Percentiles rank a stretch among this genome's conserved stretches.
Evolutionary conservation across 495 filamentous ascomycete genomes (phyloP).

Genomic region (Hyaloscypha finlandica): DNA sequence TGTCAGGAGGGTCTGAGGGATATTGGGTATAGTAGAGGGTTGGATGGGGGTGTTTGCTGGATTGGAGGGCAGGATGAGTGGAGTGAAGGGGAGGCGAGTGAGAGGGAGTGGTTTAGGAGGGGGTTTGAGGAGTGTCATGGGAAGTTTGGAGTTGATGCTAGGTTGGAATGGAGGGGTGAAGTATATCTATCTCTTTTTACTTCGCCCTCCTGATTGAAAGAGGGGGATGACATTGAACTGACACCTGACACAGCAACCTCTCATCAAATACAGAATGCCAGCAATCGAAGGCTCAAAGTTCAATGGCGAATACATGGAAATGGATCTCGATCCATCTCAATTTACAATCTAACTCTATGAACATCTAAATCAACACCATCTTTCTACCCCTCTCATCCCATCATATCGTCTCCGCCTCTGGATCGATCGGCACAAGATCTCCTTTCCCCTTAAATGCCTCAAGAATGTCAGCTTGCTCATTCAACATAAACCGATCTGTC

Average conservation of each 20-base stretch:
- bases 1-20: conserved; percentile 5
- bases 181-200: too few species aligned
- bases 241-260: too few species aligned
- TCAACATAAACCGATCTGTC: conserved; percentile 40
- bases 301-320: too few species aligned
- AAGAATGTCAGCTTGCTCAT: conserved; percentile 43
- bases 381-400: conserved; percentile 24
- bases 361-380: conserved; percentile 43
- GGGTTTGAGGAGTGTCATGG: conserved; percentile 9
- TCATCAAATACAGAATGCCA: too few species aligned
- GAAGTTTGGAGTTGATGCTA: conserved; percentile 20
- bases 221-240: too few species aligned
- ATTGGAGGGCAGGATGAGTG: neutral
- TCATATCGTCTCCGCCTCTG: conserved; percentile 36
- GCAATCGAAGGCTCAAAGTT: too few species aligned
- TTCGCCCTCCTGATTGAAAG: too few species aligned
- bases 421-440: conserved; percentile 37
- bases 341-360: neutral
- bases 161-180: too few species aligned
- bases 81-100: neutral
- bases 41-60: conserved; percentile 2
- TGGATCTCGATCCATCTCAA: neutral
- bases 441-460: conserved; percentile 42
- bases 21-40: conserved; percentile 5
- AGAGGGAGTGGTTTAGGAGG: conserved; percentile 1